phyloP scores from a whole-genome alignment of 2,329 filamentous ascomycete genomes.

The Bipolaris gigantea region DNA sequence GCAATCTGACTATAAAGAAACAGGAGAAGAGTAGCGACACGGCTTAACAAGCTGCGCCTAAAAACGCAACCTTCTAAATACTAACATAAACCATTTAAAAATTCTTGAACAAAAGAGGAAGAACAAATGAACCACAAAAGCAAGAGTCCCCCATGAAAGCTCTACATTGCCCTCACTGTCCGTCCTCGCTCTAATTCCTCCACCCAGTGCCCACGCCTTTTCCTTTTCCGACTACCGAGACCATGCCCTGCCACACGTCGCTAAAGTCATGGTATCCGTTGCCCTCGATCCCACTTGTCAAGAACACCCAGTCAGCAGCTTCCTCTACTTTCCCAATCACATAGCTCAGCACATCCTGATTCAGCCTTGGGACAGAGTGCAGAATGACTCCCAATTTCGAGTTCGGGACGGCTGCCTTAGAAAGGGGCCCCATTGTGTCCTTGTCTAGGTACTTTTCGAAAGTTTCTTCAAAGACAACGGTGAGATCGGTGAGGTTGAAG shows the following conservation, averaged over 20 bases:
- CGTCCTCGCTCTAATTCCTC: neutral
- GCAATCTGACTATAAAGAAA: neutral
- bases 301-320: slow-evolving; percentile 36
- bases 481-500: slow-evolving; percentile 37
- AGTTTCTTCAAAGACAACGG: slow-evolving; percentile 38
- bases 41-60: neutral
- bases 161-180: neutral
- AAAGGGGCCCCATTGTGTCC: slow-evolving; percentile 23
- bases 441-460: slow-evolving; percentile 35
- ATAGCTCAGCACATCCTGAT: slow-evolving; percentile 27
- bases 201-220: neutral
- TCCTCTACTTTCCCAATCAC: slow-evolving; percentile 35
- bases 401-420: slow-evolving; percentile 19
- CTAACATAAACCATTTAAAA: neutral
- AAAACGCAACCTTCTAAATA: neutral
- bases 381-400: slow-evolving; percentile 34
- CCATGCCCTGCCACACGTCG: slow-evolving; percentile 26
- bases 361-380: slow-evolving; percentile 32
- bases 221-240: slow-evolving; percentile 19
- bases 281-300: slow-evolving; percentile 28
- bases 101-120: neutral
- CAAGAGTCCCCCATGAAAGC: neutral
- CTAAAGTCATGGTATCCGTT: slow-evolving; percentile 38
- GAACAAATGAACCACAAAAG: neutral
- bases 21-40: neutral